Evolutionary conservation across 2,329 filamentous ascomycete genomes (phyloP), one percentile per base, ranked within the genome.

Genomic region (Colletotrichum higginsianum): DNA sequence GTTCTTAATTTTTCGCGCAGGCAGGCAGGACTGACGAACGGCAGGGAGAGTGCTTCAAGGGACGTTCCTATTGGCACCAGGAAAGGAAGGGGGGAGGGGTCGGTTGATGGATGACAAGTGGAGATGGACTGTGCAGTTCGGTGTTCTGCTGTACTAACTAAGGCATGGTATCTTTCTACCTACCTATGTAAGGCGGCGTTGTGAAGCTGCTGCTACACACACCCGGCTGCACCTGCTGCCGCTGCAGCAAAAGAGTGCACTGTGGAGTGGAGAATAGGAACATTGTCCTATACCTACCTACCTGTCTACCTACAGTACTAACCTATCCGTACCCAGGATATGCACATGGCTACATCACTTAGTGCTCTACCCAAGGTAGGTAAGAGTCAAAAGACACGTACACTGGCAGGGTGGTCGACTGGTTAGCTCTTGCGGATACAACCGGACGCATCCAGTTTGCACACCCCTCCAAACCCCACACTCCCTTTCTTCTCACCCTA

Each of bases 91-190:
- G 63, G 61, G 62, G 40, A n/a, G 23, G 66, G 62, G 61, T 67
- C 66, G 74, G 64, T 73, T 71, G 74, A 74, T 38, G 52, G 52
- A 21, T 11, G 52, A 67, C 66, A 71, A 66, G 60, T 61, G 73
- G 69, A 58, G 61, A 52, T 13, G 50, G 23, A 66, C 66, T 50
- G 46, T 40, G 46, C 44, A 38, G 35, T 23, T 40, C 40, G 16
- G n/a, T 15, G 18, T 61, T 35, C 30, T 15, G 4, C 6, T 30
- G 30, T 30, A 30, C 30, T 30, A 8, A 30, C 30, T 9, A 35
- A 35, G 8, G 30, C 7, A 35, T 35, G 30, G 30, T 35, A 35
- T 35, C 30, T 35, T 9, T 8, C 8, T 35, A 35, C 30, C 8
- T 35, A 35, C 30, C 30, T 35, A 35, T 35, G 30, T 35, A 35